A percentile compares a stretch with the other conserved stretches of the same genome.
Conservation (phyloP, 495 filamentous ascomycete species). For the Penicillium arizonense region DNA sequence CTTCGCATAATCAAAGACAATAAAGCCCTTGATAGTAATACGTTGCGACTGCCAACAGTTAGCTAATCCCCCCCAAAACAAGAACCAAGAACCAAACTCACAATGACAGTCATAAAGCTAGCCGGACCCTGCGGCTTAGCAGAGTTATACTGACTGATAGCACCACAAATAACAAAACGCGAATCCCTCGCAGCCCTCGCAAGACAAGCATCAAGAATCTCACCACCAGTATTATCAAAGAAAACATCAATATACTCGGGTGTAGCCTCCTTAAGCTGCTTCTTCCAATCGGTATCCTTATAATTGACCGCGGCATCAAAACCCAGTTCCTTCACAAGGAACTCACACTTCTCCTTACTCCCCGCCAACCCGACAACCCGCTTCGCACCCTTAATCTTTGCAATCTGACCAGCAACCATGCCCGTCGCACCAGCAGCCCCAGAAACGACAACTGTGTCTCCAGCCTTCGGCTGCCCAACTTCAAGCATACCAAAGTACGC, state of each 20-base stretch:
- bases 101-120: constrained; percentile 51
- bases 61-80: constrained; percentile 10
- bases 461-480: constrained; percentile 53
- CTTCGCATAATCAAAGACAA: constrained; percentile 52
- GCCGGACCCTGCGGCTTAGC: constrained; percentile 44
- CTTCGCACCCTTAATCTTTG: constrained; percentile 58
- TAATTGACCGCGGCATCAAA: constrained; percentile 58
- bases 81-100: constrained; percentile 22
- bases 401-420: constrained; percentile 67
- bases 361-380: constrained; percentile 53
- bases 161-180: constrained; percentile 54
- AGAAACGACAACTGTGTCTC: constrained; percentile 65
- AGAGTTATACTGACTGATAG: constrained; percentile 53
- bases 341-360: constrained; percentile 45
- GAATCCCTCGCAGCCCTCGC: constrained; percentile 43
- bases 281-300: constrained; percentile 51
- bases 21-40: constrained; percentile 55
- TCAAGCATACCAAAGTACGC: constrained; percentile 67
- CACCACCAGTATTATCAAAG: constrained; percentile 57
- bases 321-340: constrained; percentile 46
- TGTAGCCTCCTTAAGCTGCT: constrained; percentile 45
- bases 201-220: constrained; percentile 54
- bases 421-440: constrained; percentile 72
- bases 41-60: constrained; percentile 40
- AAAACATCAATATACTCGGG: constrained; percentile 56